Conservation (phyloP, 768 basidiomycete genomes). For the Leccinum aurantiacum region DNA sequence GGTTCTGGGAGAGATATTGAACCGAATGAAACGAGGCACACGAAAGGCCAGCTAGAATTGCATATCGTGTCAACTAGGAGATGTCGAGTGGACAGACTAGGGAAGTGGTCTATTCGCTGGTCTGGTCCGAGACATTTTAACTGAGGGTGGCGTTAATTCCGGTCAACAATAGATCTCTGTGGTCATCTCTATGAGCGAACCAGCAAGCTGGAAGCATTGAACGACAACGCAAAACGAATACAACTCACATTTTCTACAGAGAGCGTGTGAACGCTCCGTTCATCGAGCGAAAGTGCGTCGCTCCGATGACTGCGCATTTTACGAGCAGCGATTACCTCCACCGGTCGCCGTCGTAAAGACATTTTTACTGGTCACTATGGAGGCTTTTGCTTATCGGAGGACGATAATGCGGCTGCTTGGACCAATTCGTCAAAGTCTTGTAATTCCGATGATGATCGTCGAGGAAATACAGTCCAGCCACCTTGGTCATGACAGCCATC, state of each 20-base stretch:
- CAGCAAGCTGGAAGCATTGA: neutral
- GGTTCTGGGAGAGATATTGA: slow-evolving; percentile 35
- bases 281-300: too few species aligned
- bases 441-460: neutral
- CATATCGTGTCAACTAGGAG: slow-evolving; percentile 52
- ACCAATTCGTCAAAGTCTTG: neutral
- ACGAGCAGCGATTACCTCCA: neutral
- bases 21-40: slow-evolving; percentile 72
- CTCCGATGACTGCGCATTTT: neutral
- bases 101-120: neutral
- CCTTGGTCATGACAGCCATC: neutral
- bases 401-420: neutral
- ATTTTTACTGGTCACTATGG: neutral
- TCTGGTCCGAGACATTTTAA: neutral
- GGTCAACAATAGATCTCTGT: slow-evolving; percentile 34
- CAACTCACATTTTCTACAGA: neutral
- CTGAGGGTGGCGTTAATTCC: neutral
- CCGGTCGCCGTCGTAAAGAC: neutral
- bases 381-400: neutral
- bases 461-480: neutral
- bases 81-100: slow-evolving; percentile 58
- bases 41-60: slow-evolving; percentile 74
- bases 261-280: neutral
- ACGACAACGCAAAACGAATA: neutral
- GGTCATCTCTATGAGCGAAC: slow-evolving; percentile 18